Conservation (phyloP, 2,329 filamentous ascomycete species). For the Aspergillus pseudonomiae region DNA sequence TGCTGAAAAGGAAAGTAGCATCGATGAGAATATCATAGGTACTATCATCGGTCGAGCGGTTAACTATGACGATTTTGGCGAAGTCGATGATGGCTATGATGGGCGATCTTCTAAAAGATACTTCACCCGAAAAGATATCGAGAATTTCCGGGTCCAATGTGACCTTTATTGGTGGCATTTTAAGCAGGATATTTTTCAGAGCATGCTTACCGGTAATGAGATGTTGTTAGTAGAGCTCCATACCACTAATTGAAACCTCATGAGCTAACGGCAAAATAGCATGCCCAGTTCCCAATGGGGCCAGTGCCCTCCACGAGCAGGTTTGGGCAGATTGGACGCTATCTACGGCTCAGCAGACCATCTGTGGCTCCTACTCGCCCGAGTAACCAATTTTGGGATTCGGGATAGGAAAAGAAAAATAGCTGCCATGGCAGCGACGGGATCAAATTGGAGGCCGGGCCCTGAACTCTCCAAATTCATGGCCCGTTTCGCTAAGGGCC, state of each 20-base stretch:
- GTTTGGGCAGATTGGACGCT: constrained; percentile 74
- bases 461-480: constrained; percentile 51
- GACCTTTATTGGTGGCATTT: constrained; percentile 96
- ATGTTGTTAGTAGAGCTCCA: constrained; percentile 68
- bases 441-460: constrained; percentile 59
- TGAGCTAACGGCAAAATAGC: constrained; percentile 49
- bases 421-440: constrained; percentile 63
- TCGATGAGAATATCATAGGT: constrained; percentile 62
- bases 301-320: constrained; percentile 84
- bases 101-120: constrained; percentile 30
- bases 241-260: background rate
- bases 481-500: constrained; percentile 30
- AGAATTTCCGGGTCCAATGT: constrained; percentile 76
- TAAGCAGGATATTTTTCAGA: constrained; percentile 92
- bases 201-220: constrained; percentile 80
- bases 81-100: constrained; percentile 42
- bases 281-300: constrained; percentile 80
- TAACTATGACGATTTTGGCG: constrained; percentile 61
- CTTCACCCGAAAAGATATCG: constrained; percentile 64
- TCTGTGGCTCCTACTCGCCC: constrained; percentile 76
- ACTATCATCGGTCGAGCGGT: constrained; percentile 60
- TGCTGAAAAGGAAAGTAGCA: constrained; percentile 47
- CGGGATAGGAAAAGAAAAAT: constrained; percentile 79
- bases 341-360: constrained; percentile 90
- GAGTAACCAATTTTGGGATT: constrained; percentile 76